A percentile compares a stretch with the other conserved stretches of the same genome.
These are phyloP conservation scores for Acer negundo DNA, from an alignment of 345 rosid species.

Conservation along the genomic window DNA sequence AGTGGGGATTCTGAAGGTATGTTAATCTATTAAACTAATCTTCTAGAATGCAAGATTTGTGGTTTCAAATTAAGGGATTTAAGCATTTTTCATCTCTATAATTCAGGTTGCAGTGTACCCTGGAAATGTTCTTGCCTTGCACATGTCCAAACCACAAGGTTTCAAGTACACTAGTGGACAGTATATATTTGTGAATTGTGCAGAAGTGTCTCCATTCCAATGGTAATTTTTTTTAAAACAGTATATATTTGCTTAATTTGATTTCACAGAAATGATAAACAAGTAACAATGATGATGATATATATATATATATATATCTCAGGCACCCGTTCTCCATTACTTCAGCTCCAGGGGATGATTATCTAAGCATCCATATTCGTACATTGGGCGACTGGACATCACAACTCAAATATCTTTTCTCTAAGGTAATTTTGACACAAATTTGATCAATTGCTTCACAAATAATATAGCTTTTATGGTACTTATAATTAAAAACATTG, in stretches of 20 bases:
- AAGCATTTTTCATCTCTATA: neutral
- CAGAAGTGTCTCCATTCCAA: constrained; percentile 75
- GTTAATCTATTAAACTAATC: neutral
- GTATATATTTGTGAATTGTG: constrained; percentile 75
- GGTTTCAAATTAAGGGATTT: neutral
- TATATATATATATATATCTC: neutral
- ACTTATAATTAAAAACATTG: neutral
- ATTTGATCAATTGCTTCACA: neutral
- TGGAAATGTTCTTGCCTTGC: constrained; percentile 72
- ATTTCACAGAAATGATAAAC: neutral
- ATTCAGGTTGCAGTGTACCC: constrained; percentile 81
- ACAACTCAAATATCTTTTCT: constrained; percentile 62
- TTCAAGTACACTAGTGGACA: constrained; percentile 82
- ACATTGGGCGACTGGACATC: constrained; percentile 85
- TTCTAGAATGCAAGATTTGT: neutral
- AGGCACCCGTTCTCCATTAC: constrained; percentile 82
- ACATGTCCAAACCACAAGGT: constrained; percentile 83
- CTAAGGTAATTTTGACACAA: constrained; percentile 37
- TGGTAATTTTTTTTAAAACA: constrained; percentile 55
- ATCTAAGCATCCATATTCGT: constrained; percentile 61
- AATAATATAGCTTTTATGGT: neutral
- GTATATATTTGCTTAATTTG: neutral
- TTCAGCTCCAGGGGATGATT: constrained; percentile 67
- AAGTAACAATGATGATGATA: neutral
- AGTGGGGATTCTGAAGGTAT: constrained; percentile 69